A percentile compares a stretch with the other conserved stretches of the same genome.
Evolutionary conservation across 106 monocot species (phyloP).

Genomic region (Phalaenopsis equestris): DNA sequence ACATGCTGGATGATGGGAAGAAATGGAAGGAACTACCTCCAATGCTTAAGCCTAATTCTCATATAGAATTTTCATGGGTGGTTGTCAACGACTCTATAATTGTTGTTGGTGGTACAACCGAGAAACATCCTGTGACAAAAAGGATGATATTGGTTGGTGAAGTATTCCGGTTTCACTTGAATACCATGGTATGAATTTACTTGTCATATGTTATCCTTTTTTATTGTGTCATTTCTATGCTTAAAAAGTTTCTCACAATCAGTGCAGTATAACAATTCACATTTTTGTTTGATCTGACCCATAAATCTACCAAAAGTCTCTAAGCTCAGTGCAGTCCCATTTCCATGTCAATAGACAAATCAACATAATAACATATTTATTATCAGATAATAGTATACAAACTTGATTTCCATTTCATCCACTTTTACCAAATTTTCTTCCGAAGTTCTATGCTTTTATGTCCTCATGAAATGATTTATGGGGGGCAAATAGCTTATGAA

Average conservation of each 20-base stretch:
- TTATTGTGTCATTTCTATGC: background rate
- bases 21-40: slow-evolving; percentile 66
- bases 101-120: slow-evolving; percentile 74
- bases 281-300: background rate
- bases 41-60: slow-evolving; percentile 88
- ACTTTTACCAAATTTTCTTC: background rate
- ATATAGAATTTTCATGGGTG: slow-evolving; percentile 80
- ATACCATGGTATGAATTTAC: slow-evolving; percentile 33
- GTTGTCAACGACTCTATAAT: slow-evolving; percentile 72
- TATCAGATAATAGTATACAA: background rate
- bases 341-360: background rate
- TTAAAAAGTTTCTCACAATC: background rate
- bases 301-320: background rate
- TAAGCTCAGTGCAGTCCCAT: background rate
- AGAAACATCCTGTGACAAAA: slow-evolving; percentile 75
- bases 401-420: background rate
- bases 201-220: background rate
- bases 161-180: slow-evolving; percentile 55
- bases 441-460: too few relatives aligned
- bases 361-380: background rate
- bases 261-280: background rate
- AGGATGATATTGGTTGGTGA: slow-evolving; percentile 87
- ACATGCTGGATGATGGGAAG: slow-evolving; percentile 58
- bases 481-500: too few relatives aligned
- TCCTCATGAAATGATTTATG: too few relatives aligned